These are phyloP conservation scores for Lichtheimia ramosa DNA, from an alignment of 371 early-diverging fungal species.

Conservation along the genomic window DNA sequence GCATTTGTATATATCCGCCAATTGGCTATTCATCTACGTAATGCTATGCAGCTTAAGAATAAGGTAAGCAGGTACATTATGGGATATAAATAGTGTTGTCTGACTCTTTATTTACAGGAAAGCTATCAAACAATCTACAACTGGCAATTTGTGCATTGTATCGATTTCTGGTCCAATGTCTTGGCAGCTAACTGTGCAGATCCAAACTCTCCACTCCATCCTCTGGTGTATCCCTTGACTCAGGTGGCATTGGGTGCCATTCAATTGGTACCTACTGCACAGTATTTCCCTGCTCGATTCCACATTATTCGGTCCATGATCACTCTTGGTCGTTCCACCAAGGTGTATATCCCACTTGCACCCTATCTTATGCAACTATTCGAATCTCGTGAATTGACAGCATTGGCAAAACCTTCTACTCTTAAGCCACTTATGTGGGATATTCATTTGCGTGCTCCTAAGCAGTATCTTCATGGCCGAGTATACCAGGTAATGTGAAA, in stretches of 20 bases:
- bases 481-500: constrained; percentile 61
- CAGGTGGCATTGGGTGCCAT: constrained; percentile 87
- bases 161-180: constrained; percentile 88
- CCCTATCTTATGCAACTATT: constrained; percentile 81
- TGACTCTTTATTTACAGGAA: constrained; percentile 41
- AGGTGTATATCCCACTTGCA: constrained; percentile 83
- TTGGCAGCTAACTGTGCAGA: constrained; percentile 72
- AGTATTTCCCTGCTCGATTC: constrained; percentile 90
- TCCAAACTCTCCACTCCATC: constrained; percentile 61
- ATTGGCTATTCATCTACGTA: constrained; percentile 85
- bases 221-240: constrained; percentile 88
- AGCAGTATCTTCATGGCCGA: constrained; percentile 77
- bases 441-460: constrained; percentile 72
- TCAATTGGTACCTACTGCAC: constrained; percentile 80
- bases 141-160: constrained; percentile 92
- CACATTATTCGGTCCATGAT: constrained; percentile 75
- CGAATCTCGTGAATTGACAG: constrained; percentile 53
- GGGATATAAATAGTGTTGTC: neutral
- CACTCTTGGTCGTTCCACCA: constrained; percentile 67
- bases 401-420: constrained; percentile 69
- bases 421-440: constrained; percentile 83
- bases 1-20: constrained; percentile 92
- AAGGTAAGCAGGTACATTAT: constrained; percentile 35
- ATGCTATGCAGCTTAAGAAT: constrained; percentile 77
- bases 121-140: constrained; percentile 86